These are phyloP conservation scores for Coemansia furcata DNA, from an alignment of 192 early-diverging fungal species.

Conservation along the genomic window DNA sequence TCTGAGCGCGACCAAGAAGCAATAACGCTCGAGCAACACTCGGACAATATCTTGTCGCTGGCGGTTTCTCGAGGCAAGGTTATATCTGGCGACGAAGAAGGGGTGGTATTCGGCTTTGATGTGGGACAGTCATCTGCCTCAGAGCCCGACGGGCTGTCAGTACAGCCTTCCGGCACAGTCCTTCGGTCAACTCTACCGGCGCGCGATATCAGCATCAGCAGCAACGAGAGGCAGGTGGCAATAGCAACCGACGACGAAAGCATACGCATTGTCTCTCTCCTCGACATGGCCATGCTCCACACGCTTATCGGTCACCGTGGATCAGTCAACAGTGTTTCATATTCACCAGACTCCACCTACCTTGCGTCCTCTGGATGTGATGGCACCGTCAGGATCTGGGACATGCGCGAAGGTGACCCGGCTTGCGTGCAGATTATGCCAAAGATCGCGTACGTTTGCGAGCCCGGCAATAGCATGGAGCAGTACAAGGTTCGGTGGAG, in stretches of 20 bases:
- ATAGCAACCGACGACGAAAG: constrained; percentile 48
- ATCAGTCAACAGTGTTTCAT: constrained; percentile 37
- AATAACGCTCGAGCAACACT: constrained; percentile 44
- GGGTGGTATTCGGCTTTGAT: constrained; percentile 36
- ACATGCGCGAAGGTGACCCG: constrained; percentile 52
- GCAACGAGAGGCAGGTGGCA: constrained; percentile 39
- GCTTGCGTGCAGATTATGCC: constrained; percentile 44
- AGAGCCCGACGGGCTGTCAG: constrained; percentile 3
- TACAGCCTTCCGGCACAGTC: constrained; percentile 39
- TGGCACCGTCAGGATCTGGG: constrained; percentile 67
- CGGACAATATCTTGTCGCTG: constrained; percentile 33
- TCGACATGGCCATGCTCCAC: constrained; percentile 40
- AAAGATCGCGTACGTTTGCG: constrained; percentile 35
- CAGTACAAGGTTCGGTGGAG: constrained; percentile 62
- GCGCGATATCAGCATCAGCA: constrained; percentile 49
- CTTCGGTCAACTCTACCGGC: constrained; percentile 41
- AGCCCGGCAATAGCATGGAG: constrained; percentile 40
- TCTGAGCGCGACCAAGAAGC: constrained; percentile 44
- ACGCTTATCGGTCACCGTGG: constrained; percentile 34
- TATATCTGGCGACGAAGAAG: constrained; percentile 46
- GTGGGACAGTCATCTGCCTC: constrained; percentile 6
- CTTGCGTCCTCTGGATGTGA: constrained; percentile 58
- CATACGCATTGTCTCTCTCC: constrained; percentile 37
- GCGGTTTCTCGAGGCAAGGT: constrained; percentile 32
- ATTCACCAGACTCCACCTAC: constrained; percentile 32